Conservation (phyloP, 805 yeast species). For the Teunomyces funiuensis region DNA sequence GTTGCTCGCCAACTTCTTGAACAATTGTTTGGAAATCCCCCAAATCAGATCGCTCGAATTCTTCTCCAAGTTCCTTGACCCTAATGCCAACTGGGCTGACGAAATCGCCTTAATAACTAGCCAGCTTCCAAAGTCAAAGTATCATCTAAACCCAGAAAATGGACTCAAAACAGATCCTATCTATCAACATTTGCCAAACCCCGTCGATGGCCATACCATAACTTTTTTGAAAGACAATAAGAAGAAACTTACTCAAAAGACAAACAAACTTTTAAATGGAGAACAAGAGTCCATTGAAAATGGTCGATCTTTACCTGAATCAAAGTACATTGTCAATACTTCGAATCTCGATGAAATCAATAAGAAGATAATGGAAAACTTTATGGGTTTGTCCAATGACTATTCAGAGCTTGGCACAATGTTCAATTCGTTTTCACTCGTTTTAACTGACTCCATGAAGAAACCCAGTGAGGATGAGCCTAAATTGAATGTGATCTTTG, state of each 20-base stretch:
- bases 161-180: slow-evolving; percentile 37
- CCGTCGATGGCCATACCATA: slow-evolving; percentile 26
- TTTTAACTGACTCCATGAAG: slow-evolving; percentile 33
- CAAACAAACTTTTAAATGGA: slow-evolving; percentile 18
- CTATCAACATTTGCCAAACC: slow-evolving; percentile 35
- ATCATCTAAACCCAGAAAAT: slow-evolving; percentile 46
- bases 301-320: slow-evolving; percentile 2
- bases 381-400: slow-evolving; percentile 59
- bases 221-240: slow-evolving; percentile 33
- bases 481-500: slow-evolving; percentile 46
- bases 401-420: slow-evolving; percentile 71
- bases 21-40: slow-evolving; percentile 62
- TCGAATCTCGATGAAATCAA: slow-evolving; percentile 58
- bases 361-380: slow-evolving; percentile 53
- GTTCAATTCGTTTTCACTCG: slow-evolving; percentile 54
- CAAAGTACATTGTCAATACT: slow-evolving; percentile 21
- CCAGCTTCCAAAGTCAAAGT: slow-evolving; percentile 41
- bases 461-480: slow-evolving; percentile 20
- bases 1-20: slow-evolving; percentile 72
- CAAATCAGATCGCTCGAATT: slow-evolving; percentile 59
- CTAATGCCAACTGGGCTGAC: slow-evolving; percentile 82
- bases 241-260: slow-evolving; percentile 25
- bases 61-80: slow-evolving; percentile 79
- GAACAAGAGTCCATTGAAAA: slow-evolving; percentile 5
- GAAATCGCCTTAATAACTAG: slow-evolving; percentile 41